These are phyloP conservation scores for Vinca minor DNA, from an alignment of 257 asterid species.

Conservation along the genomic window DNA sequence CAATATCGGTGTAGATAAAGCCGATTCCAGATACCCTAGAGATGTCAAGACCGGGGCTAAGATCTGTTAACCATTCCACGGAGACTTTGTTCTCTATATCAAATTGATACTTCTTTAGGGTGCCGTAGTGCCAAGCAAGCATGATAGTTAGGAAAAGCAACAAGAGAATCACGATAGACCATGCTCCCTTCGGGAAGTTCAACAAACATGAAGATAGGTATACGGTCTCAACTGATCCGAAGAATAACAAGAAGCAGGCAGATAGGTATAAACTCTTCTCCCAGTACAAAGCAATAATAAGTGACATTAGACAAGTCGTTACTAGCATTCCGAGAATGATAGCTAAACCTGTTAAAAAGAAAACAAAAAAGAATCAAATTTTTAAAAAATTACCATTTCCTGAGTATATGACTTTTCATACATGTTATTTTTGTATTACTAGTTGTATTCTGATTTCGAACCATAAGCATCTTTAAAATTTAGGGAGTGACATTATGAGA, in stretches of 20 bases:
- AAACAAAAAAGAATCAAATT: background rate
- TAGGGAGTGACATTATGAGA: background rate
- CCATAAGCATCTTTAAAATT: too few relatives aligned
- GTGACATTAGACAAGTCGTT: constrained; percentile 83
- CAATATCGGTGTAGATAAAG: constrained; percentile 61
- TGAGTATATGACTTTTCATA: background rate
- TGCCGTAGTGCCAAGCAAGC: constrained; percentile 94
- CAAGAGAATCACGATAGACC: constrained; percentile 53
- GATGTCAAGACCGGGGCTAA: constrained; percentile 69
- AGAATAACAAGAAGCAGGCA: constrained; percentile 49
- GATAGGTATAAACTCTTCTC: constrained; percentile 44
- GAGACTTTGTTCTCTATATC: constrained; percentile 72
- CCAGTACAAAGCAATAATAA: constrained; percentile 80
- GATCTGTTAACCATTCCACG: constrained; percentile 76
- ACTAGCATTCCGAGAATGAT: constrained; percentile 60
- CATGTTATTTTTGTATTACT: background rate
- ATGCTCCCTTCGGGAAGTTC: constrained; percentile 65
- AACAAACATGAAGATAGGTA: constrained; percentile 52
- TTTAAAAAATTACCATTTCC: background rate
- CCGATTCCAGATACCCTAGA: constrained; percentile 85
- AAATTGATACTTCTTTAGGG: constrained; percentile 63
- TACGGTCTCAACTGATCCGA: constrained; percentile 58
- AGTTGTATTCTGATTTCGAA: background rate
- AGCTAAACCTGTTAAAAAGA: constrained; percentile 54
- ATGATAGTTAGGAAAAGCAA: constrained; percentile 47